Conservation (phyloP, 108 stramenopile genomes). For the Chaetoceros tenuissimus region DNA sequence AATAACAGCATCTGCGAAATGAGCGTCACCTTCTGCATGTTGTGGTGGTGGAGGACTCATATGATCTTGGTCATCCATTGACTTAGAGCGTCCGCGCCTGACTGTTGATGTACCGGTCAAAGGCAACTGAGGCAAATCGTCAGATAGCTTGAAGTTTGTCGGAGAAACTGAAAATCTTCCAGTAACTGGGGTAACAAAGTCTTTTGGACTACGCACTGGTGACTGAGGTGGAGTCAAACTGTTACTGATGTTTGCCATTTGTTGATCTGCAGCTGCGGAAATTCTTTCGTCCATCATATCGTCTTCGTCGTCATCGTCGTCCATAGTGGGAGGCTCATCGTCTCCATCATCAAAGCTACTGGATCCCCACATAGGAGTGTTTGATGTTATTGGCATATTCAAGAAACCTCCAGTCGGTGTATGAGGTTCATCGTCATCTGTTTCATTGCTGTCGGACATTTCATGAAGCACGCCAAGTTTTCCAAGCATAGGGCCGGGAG, state of each 20-base stretch:
- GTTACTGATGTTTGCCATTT: neutral
- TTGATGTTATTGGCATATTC: too few relatives aligned
- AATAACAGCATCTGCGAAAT: constrained; percentile 20
- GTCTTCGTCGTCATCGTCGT: constrained; percentile 26
- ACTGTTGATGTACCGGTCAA: constrained; percentile 6
- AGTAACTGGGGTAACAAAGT: constrained; percentile 26
- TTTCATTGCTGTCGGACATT: constrained; percentile 18
- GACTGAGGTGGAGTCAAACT: constrained; percentile 48
- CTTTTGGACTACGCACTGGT: constrained; percentile 31
- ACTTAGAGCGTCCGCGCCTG: constrained; percentile 22
- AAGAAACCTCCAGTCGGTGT: too few relatives aligned
- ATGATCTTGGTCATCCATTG: constrained; percentile 31
- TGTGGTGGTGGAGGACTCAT: neutral
- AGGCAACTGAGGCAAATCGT: constrained; percentile 11
- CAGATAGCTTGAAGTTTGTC: constrained; percentile 3
- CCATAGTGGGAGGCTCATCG: constrained; percentile 35
- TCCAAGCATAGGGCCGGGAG: neutral
- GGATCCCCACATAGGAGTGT: too few relatives aligned
- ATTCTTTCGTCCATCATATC: constrained; percentile 4
- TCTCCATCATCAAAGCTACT: too few relatives aligned
- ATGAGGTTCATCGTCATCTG: constrained; percentile 12
- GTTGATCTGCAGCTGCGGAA: neutral
- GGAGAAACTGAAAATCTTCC: constrained; percentile 3
- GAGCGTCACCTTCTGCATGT: constrained; percentile 2
- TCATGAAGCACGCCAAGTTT: constrained; percentile 15